Evolutionary conservation across 169 alveolate genomes (phyloP).

Genomic region (Babesia ovis): DNA sequence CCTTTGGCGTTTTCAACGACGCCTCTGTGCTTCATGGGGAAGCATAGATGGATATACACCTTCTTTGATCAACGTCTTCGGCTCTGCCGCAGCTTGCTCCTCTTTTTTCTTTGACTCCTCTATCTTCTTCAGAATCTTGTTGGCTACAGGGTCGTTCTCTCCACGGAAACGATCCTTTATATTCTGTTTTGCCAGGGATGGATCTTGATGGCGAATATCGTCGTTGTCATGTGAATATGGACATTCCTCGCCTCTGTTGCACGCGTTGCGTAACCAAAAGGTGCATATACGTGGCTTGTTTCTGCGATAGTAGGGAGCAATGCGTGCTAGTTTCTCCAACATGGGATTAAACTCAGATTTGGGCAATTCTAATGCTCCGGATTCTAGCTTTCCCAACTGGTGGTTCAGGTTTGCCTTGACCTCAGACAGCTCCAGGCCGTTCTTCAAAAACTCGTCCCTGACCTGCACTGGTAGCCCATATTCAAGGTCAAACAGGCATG

Average conservation of each 20-base stretch:
- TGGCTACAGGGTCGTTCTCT: conserved; percentile 75
- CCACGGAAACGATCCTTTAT: conserved; percentile 75
- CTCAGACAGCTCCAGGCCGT: conserved; percentile 72
- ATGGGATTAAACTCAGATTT: conserved; percentile 42
- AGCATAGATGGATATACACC: conserved; percentile 63
- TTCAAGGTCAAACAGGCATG: conserved; percentile 95
- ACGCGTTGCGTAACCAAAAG: conserved; percentile 90
- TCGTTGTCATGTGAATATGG: conserved; percentile 85
- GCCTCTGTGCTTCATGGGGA: conserved; percentile 60
- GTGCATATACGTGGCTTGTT: conserved; percentile 93
- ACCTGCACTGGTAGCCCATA: conserved; percentile 96
- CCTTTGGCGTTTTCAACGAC: conserved; percentile 47
- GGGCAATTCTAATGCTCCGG: conserved; percentile 43
- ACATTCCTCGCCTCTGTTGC: conserved; percentile 93
- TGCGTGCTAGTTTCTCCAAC: conserved; percentile 78
- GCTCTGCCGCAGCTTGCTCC: background rate
- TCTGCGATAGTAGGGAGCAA: conserved; percentile 87
- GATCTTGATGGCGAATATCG: conserved; percentile 57
- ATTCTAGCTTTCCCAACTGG: conserved; percentile 71
- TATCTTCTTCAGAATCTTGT: conserved; percentile 48
- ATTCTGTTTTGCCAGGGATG: conserved; percentile 71
- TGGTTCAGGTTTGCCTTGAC: conserved; percentile 75
- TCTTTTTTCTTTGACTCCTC: conserved; percentile 5
- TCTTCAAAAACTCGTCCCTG: conserved; percentile 64
- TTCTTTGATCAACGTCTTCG: background rate